These are phyloP conservation scores for Rauvolfia tetraphylla DNA, from an alignment of 257 asterid genomes.

Conservation along the genomic window DNA sequence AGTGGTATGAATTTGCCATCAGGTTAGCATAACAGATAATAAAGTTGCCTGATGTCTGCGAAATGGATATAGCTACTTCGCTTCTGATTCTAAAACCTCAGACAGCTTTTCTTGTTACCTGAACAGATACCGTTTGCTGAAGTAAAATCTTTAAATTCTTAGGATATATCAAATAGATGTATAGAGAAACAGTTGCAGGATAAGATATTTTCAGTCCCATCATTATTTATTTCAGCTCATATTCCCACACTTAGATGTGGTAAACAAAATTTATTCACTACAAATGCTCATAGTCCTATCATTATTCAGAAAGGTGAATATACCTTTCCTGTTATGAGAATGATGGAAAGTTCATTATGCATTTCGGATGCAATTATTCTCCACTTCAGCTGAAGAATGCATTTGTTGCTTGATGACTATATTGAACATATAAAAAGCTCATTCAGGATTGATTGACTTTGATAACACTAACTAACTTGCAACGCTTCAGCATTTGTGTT, in stretches of 20 bases:
- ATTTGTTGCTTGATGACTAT: background rate
- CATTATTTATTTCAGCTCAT: no score
- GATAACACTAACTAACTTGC: background rate
- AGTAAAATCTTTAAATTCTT: background rate
- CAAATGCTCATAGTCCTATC: background rate
- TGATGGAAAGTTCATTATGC: background rate
- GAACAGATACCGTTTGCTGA: background rate
- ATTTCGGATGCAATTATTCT: background rate
- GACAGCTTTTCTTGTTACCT: background rate
- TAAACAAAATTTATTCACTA: background rate
- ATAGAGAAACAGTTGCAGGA: background rate
- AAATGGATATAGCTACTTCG: background rate
- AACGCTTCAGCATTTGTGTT: background rate
- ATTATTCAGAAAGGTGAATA: background rate
- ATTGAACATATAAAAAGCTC: background rate
- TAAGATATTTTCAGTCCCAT: constrained; percentile 6
- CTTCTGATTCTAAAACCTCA: background rate
- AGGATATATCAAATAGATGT: background rate
- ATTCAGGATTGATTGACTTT: background rate
- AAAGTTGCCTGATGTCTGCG: background rate
- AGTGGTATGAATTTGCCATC: background rate
- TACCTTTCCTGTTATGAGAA: background rate
- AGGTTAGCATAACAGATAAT: background rate
- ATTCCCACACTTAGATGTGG: background rate
- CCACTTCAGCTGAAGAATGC: constrained; percentile 5